Conservation (phyloP, 2,329 filamentous ascomycete species). For the Colletotrichum falcatum region DNA sequence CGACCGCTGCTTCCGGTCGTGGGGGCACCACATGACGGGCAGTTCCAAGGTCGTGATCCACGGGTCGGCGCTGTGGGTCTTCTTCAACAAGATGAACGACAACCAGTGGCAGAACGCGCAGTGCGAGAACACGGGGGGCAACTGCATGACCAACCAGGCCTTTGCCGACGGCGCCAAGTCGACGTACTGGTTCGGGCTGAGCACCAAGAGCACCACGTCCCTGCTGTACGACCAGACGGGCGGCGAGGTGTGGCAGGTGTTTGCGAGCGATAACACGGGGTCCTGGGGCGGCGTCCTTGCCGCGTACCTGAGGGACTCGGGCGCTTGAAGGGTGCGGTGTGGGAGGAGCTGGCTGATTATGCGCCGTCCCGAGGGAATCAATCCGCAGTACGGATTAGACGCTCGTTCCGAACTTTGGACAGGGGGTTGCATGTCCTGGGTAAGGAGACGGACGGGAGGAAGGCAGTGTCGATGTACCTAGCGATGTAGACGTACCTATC, state of each 20-base stretch:
- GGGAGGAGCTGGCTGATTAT: slow-evolving; percentile 10
- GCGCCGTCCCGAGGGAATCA: background rate
- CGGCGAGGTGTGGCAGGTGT: slow-evolving; percentile 37
- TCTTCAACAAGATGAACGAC: slow-evolving; percentile 50
- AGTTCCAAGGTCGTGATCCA: slow-evolving; percentile 48
- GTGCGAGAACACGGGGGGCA: slow-evolving; percentile 44
- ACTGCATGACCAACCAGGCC: slow-evolving; percentile 45
- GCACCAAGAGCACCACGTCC: slow-evolving; percentile 46
- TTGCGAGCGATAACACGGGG: slow-evolving; percentile 45
- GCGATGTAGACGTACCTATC: background rate
- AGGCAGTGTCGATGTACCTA: slow-evolving; percentile 1
- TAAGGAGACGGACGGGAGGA: background rate
- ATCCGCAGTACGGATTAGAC: slow-evolving; percentile 15
- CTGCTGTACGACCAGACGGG: slow-evolving; percentile 46
- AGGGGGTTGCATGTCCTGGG: slow-evolving; percentile 31
- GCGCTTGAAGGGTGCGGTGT: slow-evolving; percentile 5
- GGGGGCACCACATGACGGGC: slow-evolving; percentile 43
- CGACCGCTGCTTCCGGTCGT: slow-evolving; percentile 47
- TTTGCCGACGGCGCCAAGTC: slow-evolving; percentile 44
- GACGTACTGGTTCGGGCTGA: slow-evolving; percentile 47
- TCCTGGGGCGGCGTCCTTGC: slow-evolving; percentile 48
- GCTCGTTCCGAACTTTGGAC: slow-evolving; percentile 19
- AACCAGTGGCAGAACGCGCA: slow-evolving; percentile 43
- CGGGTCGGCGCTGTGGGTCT: slow-evolving; percentile 51
- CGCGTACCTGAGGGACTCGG: slow-evolving; percentile 46